These are phyloP conservation scores for Trichoderma brevicompactum DNA, from an alignment of 2,329 filamentous ascomycete species.

Conservation along the genomic window DNA sequence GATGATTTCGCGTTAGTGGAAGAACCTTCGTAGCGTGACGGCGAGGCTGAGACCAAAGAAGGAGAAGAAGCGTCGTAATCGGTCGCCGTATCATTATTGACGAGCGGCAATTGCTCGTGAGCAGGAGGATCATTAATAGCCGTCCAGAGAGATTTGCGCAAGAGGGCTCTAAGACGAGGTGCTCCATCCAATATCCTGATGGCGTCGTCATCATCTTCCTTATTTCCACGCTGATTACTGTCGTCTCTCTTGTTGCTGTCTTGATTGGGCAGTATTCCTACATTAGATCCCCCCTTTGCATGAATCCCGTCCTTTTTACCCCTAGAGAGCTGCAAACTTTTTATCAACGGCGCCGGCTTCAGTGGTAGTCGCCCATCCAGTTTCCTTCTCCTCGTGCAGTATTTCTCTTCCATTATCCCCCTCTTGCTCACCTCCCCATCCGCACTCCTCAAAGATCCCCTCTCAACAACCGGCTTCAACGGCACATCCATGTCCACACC, in stretches of 20 bases:
- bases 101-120: not conserved
- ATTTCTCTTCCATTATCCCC: too few species aligned
- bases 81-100: not conserved
- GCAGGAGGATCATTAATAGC: not conserved
- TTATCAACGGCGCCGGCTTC: too few species aligned
- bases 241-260: not conserved
- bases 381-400: too few species aligned
- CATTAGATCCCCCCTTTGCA: not conserved
- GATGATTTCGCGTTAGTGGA: not conserved
- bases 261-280: not conserved
- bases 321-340: too few species aligned
- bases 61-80: not conserved
- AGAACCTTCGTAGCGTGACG: not conserved
- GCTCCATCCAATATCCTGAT: not conserved
- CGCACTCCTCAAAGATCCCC: too few species aligned
- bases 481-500: not conserved
- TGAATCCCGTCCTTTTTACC: too few species aligned
- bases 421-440: too few species aligned
- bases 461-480: too few species aligned
- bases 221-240: not conserved
- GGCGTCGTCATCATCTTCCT: conserved; percentile 24
- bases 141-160: not conserved
- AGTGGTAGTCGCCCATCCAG: too few species aligned
- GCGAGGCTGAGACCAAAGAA: not conserved
- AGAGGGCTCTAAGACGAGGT: not conserved